A percentile compares a stretch with the other conserved stretches of the same genome.
phyloP scores from a whole-genome alignment of 371 early-diverging fungal genomes.

The Mucor sp. region DNA sequence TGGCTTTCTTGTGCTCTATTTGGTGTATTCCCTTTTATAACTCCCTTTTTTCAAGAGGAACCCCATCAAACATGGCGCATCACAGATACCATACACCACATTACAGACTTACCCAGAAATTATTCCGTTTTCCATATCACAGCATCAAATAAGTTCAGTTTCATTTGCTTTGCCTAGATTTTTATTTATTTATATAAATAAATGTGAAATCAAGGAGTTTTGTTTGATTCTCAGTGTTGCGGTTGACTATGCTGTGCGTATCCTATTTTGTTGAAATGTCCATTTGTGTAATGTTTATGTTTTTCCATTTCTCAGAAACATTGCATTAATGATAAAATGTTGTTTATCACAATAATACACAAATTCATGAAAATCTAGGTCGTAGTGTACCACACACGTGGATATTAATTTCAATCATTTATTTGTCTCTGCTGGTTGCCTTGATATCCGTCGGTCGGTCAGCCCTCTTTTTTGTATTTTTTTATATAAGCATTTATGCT shows the following conservation, averaged over 20 bases:
- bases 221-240: neutral
- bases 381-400: conserved; percentile 2
- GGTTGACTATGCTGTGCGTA: neutral
- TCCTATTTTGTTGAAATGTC: neutral
- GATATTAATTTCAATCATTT: neutral
- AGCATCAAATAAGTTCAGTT: neutral
- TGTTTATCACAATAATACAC: neutral
- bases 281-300: neutral
- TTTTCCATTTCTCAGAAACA: neutral
- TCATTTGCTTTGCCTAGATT: conserved; percentile 5
- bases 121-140: conserved; percentile 1
- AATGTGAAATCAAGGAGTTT: neutral
- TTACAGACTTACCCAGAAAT: neutral
- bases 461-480: neutral
- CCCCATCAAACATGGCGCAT: conserved; percentile 1
- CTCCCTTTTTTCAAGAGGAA: neutral
- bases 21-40: conserved; percentile 1
- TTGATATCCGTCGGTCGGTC: neutral
- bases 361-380: neutral
- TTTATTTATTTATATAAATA: conserved; percentile 4
- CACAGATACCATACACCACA: neutral
- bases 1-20: neutral
- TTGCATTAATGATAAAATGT: neutral
- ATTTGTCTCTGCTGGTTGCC: neutral
- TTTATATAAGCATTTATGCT: neutral